A percentile compares a stretch with the other conserved stretches of the same genome.
Conservation (phyloP, 2,329 filamentous ascomycete genomes). For the Chaetothyriales sp. region DNA sequence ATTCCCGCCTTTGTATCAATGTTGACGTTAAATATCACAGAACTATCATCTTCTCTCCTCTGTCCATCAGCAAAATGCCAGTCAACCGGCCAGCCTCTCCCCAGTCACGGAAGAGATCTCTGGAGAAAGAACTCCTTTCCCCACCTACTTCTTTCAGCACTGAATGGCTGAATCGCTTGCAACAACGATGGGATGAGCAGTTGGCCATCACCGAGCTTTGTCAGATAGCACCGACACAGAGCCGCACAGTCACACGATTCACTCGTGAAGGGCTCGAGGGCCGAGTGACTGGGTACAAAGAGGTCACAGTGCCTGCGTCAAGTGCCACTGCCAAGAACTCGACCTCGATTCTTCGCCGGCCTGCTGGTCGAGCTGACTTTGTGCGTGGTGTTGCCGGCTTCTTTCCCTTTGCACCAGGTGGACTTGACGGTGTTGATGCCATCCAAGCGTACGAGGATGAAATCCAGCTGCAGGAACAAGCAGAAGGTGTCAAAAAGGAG, state of each 20-base stretch:
- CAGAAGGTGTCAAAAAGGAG: constrained; percentile 22
- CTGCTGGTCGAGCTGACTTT: constrained; percentile 74
- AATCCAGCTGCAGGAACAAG: constrained; percentile 38
- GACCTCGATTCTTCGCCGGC: constrained; percentile 73
- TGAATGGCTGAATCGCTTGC: constrained; percentile 75
- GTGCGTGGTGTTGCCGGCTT: constrained; percentile 85
- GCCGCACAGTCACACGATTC: constrained; percentile 86
- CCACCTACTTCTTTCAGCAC: constrained; percentile 66
- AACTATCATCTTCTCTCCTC: no score
- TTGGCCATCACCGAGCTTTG: constrained; percentile 73
- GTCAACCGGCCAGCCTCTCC: not conserved
- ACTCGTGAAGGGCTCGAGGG: constrained; percentile 82
- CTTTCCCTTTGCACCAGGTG: constrained; percentile 85
- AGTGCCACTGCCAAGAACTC: constrained; percentile 91
- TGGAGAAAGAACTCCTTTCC: constrained; percentile 64
- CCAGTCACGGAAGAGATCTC: constrained; percentile 43
- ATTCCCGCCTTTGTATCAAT: no score
- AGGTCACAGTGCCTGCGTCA: constrained; percentile 78
- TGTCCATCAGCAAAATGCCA: not conserved
- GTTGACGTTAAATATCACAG: no score
- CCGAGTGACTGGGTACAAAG: constrained; percentile 80
- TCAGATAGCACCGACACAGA: constrained; percentile 75
- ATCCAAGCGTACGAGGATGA: constrained; percentile 73
- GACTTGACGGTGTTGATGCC: constrained; percentile 71
- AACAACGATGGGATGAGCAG: constrained; percentile 75